These are phyloP conservation scores for Starmerella floris DNA, from an alignment of 805 yeast genomes.

Conservation along the genomic window DNA sequence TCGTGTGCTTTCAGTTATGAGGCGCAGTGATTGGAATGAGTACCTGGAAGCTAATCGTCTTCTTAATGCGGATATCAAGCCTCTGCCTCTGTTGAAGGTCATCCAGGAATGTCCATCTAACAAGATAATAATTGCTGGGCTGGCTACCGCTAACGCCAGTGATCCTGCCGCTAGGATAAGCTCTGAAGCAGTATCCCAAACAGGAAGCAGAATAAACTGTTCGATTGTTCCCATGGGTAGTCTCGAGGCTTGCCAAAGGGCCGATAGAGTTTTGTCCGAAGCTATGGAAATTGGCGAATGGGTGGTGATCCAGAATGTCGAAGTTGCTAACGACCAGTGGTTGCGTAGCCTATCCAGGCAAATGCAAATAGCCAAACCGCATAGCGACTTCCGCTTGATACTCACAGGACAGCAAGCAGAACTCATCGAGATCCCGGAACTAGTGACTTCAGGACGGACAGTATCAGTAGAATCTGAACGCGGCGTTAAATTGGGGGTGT, in stretches of 20 bases:
- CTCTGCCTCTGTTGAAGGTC: background rate
- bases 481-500: conserved; percentile 27
- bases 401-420: conserved; percentile 46
- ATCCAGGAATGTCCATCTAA: conserved; percentile 11
- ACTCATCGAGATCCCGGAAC: conserved; percentile 38
- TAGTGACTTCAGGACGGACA: conserved; percentile 43
- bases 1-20: conserved; percentile 6
- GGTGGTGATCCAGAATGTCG: conserved; percentile 72
- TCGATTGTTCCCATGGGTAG: conserved; percentile 55
- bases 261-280: conserved; percentile 62
- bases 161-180: conserved; percentile 53
- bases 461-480: conserved; percentile 50
- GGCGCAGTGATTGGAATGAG: background rate
- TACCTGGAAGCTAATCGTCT: background rate
- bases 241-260: conserved; percentile 33
- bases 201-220: conserved; percentile 37
- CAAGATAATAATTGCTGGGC: conserved; percentile 9
- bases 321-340: conserved; percentile 51
- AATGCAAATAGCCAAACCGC: conserved; percentile 27
- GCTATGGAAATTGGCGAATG: conserved; percentile 67
- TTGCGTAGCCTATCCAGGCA: conserved; percentile 35
- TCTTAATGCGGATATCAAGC: background rate
- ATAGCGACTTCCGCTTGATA: conserved; percentile 40
- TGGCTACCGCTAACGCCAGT: conserved; percentile 24
- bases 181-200: conserved; percentile 30